Evolutionary conservation across 129 eudicot species (phyloP), one percentile per base, ranked within the genome.

Genomic region (Tanacetum coccineum): DNA sequence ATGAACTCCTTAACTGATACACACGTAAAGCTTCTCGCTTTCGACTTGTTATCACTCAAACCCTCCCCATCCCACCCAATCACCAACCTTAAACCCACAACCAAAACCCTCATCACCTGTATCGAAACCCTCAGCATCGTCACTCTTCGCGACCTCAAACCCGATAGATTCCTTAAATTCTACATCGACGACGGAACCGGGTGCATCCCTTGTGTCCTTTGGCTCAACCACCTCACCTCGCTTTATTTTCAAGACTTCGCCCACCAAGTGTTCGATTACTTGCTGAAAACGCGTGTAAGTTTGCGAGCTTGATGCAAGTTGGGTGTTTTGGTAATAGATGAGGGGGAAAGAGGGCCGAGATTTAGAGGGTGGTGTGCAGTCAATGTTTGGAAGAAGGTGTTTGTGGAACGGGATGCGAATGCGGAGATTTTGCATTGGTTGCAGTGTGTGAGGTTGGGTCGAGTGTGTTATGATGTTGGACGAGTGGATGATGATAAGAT

Each of bases 21-120:
- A 11, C 91, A 92, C 78, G 87, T 82, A 1, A 92, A 86, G 71
- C 87, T 92, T n/a, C n/a, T n/a, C n/a, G n/a, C n/a, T n/a, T n/a
- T n/a, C n/a, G n/a, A n/a, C n/a, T n/a, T n/a, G n/a, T n/a, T n/a
- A n/a, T n/a, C n/a, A n/a, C n/a, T n/a, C n/a, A n/a, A n/a, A n/a
- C n/a, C n/a, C n/a, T n/a, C 64, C 67, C 88, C 95, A 4, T 85
- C 75, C 80, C 79, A 0, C 80, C 83, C n/a, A n/a, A 2, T 68
- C 58, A 30, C 85, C 59, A 74, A 81, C 51, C 91, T 81, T 21
- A 81, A 47, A 13, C 67, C 70, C 74, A 68, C 59, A n/a, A n/a
- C n/a, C 40, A 17, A 55, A 0, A 44, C 22, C 36, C 79, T 67
- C 44, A 47, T 87, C 59, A 81, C 94, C 1, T 90, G 94, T 18